A percentile compares a stretch with the other conserved stretches of the same genome.
These are phyloP conservation scores for Microbotryum lychnidis-dioicae DNA, from an alignment of 1,284 basidiomycete genomes.

Conservation along the genomic window DNA sequence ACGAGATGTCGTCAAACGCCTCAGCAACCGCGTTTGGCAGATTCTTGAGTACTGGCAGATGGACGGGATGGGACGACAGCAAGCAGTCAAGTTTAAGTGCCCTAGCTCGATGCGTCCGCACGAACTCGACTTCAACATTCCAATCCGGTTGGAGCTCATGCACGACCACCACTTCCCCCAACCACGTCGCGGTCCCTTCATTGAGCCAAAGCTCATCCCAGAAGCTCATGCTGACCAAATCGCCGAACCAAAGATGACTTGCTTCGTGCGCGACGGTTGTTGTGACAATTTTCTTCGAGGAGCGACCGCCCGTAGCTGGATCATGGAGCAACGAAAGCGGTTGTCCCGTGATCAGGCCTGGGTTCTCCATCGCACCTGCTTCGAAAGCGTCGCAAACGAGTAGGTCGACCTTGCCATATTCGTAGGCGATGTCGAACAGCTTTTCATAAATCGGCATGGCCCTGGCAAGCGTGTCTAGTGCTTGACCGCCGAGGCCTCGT, in stretches of 20 bases:
- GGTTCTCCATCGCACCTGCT: constrained; percentile 82
- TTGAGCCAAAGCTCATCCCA: constrained; percentile 39
- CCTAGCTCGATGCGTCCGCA: constrained; percentile 47
- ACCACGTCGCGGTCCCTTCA: constrained; percentile 68
- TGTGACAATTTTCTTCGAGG: constrained; percentile 38
- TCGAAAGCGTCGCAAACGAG: constrained; percentile 36
- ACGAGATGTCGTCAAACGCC: constrained; percentile 48
- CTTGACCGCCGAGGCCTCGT: constrained; percentile 53
- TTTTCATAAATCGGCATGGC: constrained; percentile 90
- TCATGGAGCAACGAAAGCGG: constrained; percentile 78
- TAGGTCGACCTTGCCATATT: constrained; percentile 39
- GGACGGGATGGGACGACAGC: constrained; percentile 85
- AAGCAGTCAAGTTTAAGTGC: constrained; percentile 80
- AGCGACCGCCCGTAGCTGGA: constrained; percentile 35
- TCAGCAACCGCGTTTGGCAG: constrained; percentile 79
- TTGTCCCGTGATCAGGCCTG: constrained; percentile 71
- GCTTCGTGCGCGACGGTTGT: constrained; percentile 41
- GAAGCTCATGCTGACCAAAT: constrained; percentile 25
- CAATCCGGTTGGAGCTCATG: constrained; percentile 55
- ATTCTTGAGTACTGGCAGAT: constrained; percentile 95
- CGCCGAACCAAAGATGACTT: constrained; percentile 27
- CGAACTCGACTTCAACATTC: constrained; percentile 48
- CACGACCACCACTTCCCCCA: constrained; percentile 83
- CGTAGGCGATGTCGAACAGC: constrained; percentile 41
- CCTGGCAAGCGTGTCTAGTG: constrained; percentile 78